Evolutionary conservation across 768 basidiomycete genomes (phyloP), one percentile per base, ranked within the genome.

Genomic region (Fomitopsis serialis): DNA sequence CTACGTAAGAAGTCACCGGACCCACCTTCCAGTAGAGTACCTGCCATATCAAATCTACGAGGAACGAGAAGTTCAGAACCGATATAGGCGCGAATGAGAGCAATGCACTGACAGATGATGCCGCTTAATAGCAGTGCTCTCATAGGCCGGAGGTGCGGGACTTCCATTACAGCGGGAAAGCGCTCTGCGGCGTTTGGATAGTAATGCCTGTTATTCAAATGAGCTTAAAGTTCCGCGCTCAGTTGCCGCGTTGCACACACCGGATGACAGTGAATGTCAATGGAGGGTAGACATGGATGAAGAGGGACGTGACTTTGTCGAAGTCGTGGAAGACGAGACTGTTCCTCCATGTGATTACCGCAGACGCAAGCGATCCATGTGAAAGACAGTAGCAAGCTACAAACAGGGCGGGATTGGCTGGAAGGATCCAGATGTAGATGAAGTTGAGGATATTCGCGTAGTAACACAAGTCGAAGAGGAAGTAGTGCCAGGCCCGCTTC

Each of bases 301-400:
- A 98, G 23, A 99, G 73, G 10, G 89, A 92, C 17, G 91, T 98
- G 64, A 98, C 90, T 70, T 98, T 98, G 68, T 99, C 97, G 52
- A 84, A 79, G 63, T 96, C 94, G 63, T 99, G 97, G 73, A 99
- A 99, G 2, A 99, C 97, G 22, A 99, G 82, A 59, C 92, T 95
- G 64, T 99, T 99, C 56, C 97, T 80, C 97, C 97, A 99, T 10
- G 96, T 98, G 60, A 98, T 91, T 46, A 98, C 94, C 0, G 96
- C 95, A 48, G 89, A 92, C 0, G 92, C 95, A 29, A 97, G 79
- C 0, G 89, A 81, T 0, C 94, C 97, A 65, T 97, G 87, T 0
- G 92, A 89, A 23, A 98, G 78, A 59, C 91, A 90, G 64, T 97
- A 98, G 63, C 92, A 95, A 3, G 94, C 91, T 47, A 92, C 81